Evolutionary conservation across 345 rosid genomes (phyloP).

Genomic region (Citrus medica): DNA sequence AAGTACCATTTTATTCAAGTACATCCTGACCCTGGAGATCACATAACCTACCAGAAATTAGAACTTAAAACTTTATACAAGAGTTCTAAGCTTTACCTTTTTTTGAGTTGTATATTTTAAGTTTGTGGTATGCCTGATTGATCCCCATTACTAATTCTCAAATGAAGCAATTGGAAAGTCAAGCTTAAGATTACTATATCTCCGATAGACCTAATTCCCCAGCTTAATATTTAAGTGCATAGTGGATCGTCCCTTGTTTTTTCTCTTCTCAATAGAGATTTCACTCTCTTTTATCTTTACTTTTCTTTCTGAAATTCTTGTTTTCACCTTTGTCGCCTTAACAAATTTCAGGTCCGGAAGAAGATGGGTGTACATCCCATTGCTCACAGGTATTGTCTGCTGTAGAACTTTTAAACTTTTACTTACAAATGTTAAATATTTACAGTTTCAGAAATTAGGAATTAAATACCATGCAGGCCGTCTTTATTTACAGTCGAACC

Average conservation of each 20-base stretch:
- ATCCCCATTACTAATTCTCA: not conserved
- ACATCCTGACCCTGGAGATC: not conserved
- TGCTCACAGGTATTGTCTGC: slow-evolving; percentile 54
- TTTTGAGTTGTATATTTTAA: not conserved
- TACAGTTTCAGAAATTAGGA: not conserved
- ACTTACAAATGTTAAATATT: not conserved
- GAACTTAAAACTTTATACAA: not conserved
- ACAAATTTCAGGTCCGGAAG: slow-evolving; percentile 57
- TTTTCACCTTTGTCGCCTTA: slow-evolving; percentile 1
- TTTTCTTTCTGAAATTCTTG: not conserved
- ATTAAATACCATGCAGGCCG: not conserved
- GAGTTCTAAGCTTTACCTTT: not conserved
- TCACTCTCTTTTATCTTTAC: not conserved
- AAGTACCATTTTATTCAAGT: not conserved
- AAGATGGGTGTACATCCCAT: slow-evolving; percentile 64
- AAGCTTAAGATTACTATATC: not conserved
- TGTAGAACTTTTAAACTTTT: not conserved
- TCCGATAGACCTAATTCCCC: not conserved
- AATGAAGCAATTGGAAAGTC: not conserved
- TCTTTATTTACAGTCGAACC: not conserved
- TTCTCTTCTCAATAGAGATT: not conserved
- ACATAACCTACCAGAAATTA: not conserved
- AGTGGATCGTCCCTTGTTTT: not conserved
- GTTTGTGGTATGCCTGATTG: not conserved
- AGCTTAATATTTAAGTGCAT: not conserved